Evolutionary conservation across 805 yeast species (phyloP), one percentile per base, ranked within the genome.

Genomic region (Starmerella bombi): DNA sequence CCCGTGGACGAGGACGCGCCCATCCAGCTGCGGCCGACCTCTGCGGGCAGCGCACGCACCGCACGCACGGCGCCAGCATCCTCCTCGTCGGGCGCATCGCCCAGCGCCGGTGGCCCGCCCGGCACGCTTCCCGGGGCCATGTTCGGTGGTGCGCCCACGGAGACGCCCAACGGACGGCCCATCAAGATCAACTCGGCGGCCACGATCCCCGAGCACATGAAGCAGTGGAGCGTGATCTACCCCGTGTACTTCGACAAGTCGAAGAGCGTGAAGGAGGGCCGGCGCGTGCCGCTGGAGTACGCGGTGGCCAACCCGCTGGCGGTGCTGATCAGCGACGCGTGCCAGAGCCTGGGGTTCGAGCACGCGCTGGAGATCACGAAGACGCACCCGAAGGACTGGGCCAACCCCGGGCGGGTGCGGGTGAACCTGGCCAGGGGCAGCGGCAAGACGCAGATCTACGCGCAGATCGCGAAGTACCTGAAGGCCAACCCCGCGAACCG

Each of bases 391-490:
- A 94, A 86, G 59, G 97, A 88, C 61, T 91, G 79, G 71, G 93
- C 97, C 50, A 88, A 88, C 56, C 93, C 96, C 4, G 98, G 98
- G n/a, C 71, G 97, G 54, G 86, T 91, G 27, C 73, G 94, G 50
- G 79, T 85, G 18, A 64, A 75, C 34, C 50, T 83, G 31, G 40
- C 46, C 10, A 28, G 30, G 5, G 78, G 75, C 53, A 69, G 28
- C 34, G 30, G 49, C 25, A 85, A 86, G 57, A 73, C 93, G 51
- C 75, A 73, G 36, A 60, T 88, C 35, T 63, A 80, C 58, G 65
- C 66, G 23, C 66, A 67, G 28, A 66, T 88, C 34, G 73, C 80
- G 4, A 67, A 69, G 44, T 80, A 73, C 53, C 57, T 88, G 55
- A 60, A 72, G 49, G 56, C 58, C 15, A 76, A 80, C 56, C 91